phyloP scores from a whole-genome alignment of 306 rosid species.

The Fagus crenata region DNA sequence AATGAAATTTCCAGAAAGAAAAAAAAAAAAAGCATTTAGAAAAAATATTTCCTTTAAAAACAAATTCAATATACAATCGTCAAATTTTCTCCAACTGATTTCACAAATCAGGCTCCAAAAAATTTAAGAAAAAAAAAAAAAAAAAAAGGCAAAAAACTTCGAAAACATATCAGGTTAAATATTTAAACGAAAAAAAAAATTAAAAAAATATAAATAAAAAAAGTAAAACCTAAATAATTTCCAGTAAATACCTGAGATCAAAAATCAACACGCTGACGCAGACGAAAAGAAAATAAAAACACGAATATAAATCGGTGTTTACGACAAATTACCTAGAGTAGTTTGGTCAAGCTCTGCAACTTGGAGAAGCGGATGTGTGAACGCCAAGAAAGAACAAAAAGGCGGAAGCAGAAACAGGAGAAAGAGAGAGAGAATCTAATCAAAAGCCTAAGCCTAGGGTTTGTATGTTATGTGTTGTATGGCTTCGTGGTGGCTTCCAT shows the following conservation, averaged over 20 bases:
- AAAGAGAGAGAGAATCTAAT: neutral
- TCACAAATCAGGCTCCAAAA: too few species aligned
- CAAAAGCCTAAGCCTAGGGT: neutral
- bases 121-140: neutral
- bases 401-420: neutral
- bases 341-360: conserved; percentile 10
- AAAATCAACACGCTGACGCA: neutral
- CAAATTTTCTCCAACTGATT: too few species aligned
- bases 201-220: neutral
- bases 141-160: too few species aligned
- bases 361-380: neutral
- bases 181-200: neutral
- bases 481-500: neutral
- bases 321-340: conserved; percentile 12
- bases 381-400: neutral
- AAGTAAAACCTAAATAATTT: neutral
- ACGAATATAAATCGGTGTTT: neutral
- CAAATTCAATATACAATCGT: too few species aligned
- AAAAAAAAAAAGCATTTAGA: too few species aligned
- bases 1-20: too few species aligned
- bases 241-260: conserved; percentile 14
- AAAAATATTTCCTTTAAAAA: too few species aligned
- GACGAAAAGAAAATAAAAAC: neutral
- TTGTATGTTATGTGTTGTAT: neutral
- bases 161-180: too few species aligned